A percentile compares a stretch with the other conserved stretches of the same genome.
Evolutionary conservation across 768 basidiomycete genomes (phyloP).

Genomic region (Lentinula raphanica): DNA sequence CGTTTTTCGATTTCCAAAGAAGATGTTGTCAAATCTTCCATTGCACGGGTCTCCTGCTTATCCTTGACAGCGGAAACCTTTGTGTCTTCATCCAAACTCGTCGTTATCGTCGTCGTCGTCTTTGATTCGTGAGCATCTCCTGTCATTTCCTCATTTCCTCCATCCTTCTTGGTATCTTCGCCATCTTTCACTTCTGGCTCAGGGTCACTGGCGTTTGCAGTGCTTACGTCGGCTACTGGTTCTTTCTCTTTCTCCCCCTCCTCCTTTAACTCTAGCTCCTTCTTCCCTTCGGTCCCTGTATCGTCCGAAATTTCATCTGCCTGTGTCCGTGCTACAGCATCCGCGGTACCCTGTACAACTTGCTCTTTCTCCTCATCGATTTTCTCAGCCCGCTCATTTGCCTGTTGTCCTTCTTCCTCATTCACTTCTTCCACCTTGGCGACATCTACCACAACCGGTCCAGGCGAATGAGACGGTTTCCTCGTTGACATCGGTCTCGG

Average conservation of each 20-base stretch:
- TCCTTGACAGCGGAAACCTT: background rate
- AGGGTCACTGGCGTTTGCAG: background rate
- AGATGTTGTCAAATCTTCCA: background rate
- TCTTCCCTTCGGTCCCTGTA: too few relatives aligned
- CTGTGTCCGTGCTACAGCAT: too few relatives aligned
- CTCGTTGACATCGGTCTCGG: constrained; percentile 21
- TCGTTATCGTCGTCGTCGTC: background rate
- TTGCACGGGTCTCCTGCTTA: constrained; percentile 9
- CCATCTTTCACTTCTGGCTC: background rate
- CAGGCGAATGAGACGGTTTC: background rate
- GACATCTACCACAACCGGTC: background rate
- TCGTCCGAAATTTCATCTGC: too few relatives aligned
- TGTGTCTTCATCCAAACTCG: too few relatives aligned
- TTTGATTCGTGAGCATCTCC: background rate
- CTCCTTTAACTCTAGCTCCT: too few relatives aligned
- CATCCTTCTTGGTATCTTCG: background rate
- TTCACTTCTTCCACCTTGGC: background rate
- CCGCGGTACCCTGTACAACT: too few relatives aligned
- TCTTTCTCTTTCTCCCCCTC: constrained; percentile 3
- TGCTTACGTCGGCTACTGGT: background rate
- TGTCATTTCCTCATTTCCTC: background rate
- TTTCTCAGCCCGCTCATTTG: background rate
- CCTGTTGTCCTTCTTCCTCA: constrained; percentile 9
- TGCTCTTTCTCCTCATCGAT: constrained; percentile 4
- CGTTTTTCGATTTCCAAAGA: constrained; percentile 5